Evolutionary conservation across 148 eudicot species (phyloP), one percentile per base, ranked within the genome.

Genomic region (Spergularia bocconei): DNA sequence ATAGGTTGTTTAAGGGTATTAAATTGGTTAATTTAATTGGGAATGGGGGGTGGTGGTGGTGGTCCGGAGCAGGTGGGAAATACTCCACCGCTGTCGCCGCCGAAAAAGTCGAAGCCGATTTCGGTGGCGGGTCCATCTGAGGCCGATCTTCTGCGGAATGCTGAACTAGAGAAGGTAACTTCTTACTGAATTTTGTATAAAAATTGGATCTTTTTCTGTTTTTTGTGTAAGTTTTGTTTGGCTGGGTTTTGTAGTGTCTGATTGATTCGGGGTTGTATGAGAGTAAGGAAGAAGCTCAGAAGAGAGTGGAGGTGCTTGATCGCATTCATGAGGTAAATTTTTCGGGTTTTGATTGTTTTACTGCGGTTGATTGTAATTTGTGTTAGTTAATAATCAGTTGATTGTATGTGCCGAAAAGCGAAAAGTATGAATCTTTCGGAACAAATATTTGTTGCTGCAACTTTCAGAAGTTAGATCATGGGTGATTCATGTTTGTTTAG

Each of bases 71-170:
- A 67, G 71, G 70, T 38, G 29, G 10, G 21, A 33, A 20, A 61
- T 36, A 7, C 53, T 75, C 38, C 80, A 5, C 70, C 57, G 21
- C 50, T 75, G 7, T 38, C 81, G 50, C 21, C 82, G 47, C 68
- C 80, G 17, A 86, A 76, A 41, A 80, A 56, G 75, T 82, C 84
- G 9, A 83, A 90, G 82, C 87, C 91, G 64, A 83, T 90, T 62
- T 90, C 91, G 53, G 79, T 83, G 3, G 81, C 89, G 17, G 91
- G 93, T 10, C 91, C 93, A 1, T 75, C 83, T 12, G 89, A 80
- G 70, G 83, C 84, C 53, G 91, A 90, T 87, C 80, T 84, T 41
- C 51, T 73, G n/a, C 86, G 91, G 7, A 87, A 90, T 80, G 75
- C 82, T 50, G 86, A 86, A 33, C 76, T 89, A 29, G 84, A 78